Evolutionary conservation across 768 basidiomycete species (phyloP).

Genomic region (Lactarius vividus): DNA sequence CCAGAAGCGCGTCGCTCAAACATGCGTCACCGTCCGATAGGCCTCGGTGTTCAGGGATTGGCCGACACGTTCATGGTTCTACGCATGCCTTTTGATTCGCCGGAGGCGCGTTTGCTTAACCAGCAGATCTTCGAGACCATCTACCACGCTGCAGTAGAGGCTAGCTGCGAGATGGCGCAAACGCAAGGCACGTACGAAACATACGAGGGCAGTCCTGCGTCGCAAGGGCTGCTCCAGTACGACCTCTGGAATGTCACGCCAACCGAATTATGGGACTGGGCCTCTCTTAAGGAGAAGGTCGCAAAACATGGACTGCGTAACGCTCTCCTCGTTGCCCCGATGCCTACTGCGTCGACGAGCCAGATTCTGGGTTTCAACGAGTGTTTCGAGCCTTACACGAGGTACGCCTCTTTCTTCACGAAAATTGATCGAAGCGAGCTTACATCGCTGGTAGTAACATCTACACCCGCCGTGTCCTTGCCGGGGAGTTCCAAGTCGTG

Average conservation of each 20-base stretch:
- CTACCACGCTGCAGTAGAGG: constrained; percentile 92
- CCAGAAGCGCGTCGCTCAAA: constrained; percentile 90
- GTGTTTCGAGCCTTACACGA: constrained; percentile 98
- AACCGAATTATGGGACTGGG: constrained; percentile 92
- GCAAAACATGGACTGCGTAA: constrained; percentile 79
- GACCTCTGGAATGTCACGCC: constrained; percentile 95
- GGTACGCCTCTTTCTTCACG: constrained; percentile 41
- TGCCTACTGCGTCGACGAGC: constrained; percentile 98
- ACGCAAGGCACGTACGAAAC: constrained; percentile 82
- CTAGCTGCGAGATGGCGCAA: constrained; percentile 83
- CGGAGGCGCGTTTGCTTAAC: constrained; percentile 83
- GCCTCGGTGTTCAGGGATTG: constrained; percentile 95
- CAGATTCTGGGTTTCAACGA: constrained; percentile 99
- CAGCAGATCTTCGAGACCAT: constrained; percentile 98
- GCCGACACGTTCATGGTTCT: constrained; percentile 98
- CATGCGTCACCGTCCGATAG: constrained; percentile 96
- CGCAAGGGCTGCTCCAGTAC: constrained; percentile 84
- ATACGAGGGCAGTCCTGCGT: constrained; percentile 88
- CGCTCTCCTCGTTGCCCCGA: constrained; percentile 89
- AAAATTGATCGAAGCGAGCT: not conserved
- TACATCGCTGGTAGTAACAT: constrained; percentile 68
- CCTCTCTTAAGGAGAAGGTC: constrained; percentile 80
- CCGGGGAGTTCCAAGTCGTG: constrained; percentile 99
- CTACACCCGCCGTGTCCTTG: constrained; percentile 98
- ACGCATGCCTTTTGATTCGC: constrained; percentile 92